Conservation (phyloP, 768 basidiomycete genomes). For the Lactifluus echinatus region DNA sequence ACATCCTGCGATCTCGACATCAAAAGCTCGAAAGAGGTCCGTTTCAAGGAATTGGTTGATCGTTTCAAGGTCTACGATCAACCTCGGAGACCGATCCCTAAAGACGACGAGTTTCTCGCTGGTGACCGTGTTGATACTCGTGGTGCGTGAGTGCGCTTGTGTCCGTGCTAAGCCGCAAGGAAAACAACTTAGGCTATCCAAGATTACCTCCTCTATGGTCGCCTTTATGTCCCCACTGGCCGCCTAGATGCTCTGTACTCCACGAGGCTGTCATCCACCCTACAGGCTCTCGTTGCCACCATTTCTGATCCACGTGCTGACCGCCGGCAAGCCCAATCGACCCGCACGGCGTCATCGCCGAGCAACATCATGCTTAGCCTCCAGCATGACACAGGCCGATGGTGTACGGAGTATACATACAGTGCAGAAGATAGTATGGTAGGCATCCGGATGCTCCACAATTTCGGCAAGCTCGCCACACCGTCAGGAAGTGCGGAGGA, state of each 20-base stretch:
- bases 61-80: slow-evolving; percentile 79
- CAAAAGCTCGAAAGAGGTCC: slow-evolving; percentile 57
- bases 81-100: slow-evolving; percentile 69
- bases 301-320: slow-evolving; percentile 71
- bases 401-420: slow-evolving; percentile 91
- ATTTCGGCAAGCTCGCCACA: slow-evolving; percentile 67
- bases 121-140: slow-evolving; percentile 70
- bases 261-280: slow-evolving; percentile 64
- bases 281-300: slow-evolving; percentile 77
- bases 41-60: slow-evolving; percentile 84
- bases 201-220: slow-evolving; percentile 94
- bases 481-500: slow-evolving; percentile 27
- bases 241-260: slow-evolving; percentile 87
- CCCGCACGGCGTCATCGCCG: slow-evolving; percentile 35
- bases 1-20: slow-evolving; percentile 77
- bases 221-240: slow-evolving; percentile 82
- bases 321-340: slow-evolving; percentile 33
- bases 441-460: slow-evolving; percentile 81
- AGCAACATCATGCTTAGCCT: slow-evolving; percentile 76
- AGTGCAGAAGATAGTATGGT: slow-evolving; percentile 93
- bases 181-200: neutral
- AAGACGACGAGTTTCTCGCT: slow-evolving; percentile 72
- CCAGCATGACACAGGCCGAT: slow-evolving; percentile 88
- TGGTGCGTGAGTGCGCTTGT: slow-evolving; percentile 40
- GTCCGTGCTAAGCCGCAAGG: neutral